Evolutionary conservation across 108 stramenopile species (phyloP).

Genomic region (Epithemia pelagica): DNA sequence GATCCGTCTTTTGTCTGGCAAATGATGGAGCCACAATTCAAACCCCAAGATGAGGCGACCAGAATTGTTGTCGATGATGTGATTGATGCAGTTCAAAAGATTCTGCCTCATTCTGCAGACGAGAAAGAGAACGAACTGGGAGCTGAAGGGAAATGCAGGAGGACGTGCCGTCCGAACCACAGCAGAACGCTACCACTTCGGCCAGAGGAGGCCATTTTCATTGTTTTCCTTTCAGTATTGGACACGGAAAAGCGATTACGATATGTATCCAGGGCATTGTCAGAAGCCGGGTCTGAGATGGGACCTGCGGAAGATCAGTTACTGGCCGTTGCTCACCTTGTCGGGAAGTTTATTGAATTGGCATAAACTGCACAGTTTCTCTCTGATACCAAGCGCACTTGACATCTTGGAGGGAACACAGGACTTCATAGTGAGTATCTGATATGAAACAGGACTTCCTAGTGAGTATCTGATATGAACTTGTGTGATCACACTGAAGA

Average conservation of each 20-base stretch:
- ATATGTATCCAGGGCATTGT: slow-evolving; percentile 16
- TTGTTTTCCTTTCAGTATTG: slow-evolving; percentile 58
- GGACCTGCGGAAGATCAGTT: slow-evolving; percentile 38
- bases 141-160: neutral
- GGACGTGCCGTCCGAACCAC: slow-evolving; percentile 6
- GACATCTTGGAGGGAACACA: too few species aligned
- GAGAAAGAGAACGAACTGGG: neutral
- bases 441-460: too few species aligned
- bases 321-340: slow-evolving; percentile 51
- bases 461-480: too few species aligned
- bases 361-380: neutral
- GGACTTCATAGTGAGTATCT: too few species aligned
- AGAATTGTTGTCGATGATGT: slow-evolving; percentile 12
- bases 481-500: too few species aligned
- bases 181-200: slow-evolving; percentile 3
- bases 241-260: slow-evolving; percentile 23
- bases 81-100: neutral
- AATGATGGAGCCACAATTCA: slow-evolving; percentile 50
- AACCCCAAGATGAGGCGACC: slow-evolving; percentile 23
- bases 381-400: too few species aligned
- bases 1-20: slow-evolving; percentile 37
- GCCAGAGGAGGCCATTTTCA: slow-evolving; percentile 35
- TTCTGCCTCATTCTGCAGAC: slow-evolving; percentile 3
- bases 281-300: neutral
- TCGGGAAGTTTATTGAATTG: slow-evolving; percentile 49